phyloP scores from a whole-genome alignment of 1,139 yeast species.

The Zygosaccharomyces sapae region DNA sequence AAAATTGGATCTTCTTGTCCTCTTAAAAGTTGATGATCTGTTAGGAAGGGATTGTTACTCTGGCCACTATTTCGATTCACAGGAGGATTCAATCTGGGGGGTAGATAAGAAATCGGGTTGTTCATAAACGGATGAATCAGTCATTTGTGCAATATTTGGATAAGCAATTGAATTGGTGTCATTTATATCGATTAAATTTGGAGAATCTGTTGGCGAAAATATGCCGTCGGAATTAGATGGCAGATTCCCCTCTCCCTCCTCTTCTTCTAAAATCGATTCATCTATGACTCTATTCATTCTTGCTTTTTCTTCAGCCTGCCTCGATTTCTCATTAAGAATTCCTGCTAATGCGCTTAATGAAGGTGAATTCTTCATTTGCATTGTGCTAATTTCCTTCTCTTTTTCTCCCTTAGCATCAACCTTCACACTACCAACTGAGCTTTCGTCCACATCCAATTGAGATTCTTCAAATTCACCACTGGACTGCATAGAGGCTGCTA shows the following conservation, averaged over 20 bases:
- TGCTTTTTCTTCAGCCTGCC: conserved; percentile 29
- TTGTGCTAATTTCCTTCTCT: conserved; percentile 25
- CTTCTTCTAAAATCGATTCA: conserved; percentile 26
- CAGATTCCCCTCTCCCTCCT: conserved; percentile 6
- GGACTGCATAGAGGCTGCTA: conserved; percentile 10
- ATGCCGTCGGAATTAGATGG: no score
- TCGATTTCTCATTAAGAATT: conserved; percentile 38
- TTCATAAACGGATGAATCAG: conserved; percentile 10
- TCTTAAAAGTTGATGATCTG: neutral
- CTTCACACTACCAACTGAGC: conserved; percentile 1
- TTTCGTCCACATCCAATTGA: neutral
- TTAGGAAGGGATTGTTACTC: conserved; percentile 2
- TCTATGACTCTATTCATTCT: conserved; percentile 18
- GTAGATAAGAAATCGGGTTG: conserved; percentile 35
- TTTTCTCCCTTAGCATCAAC: conserved; percentile 4
- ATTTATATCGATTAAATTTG: conserved; percentile 37
- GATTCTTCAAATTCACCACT: conserved; percentile 4
- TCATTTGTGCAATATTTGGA: conserved; percentile 10
- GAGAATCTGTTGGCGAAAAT: conserved; percentile 21
- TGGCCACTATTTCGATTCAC: neutral
- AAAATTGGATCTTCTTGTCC: conserved; percentile 1
- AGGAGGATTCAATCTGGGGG: conserved; percentile 18
- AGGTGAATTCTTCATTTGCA: conserved; percentile 44
- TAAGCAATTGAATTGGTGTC: conserved; percentile 23
- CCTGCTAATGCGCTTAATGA: conserved; percentile 41